These are phyloP conservation scores for Hirschioporus abietinus DNA, from an alignment of 768 basidiomycete species.

Conservation along the genomic window DNA sequence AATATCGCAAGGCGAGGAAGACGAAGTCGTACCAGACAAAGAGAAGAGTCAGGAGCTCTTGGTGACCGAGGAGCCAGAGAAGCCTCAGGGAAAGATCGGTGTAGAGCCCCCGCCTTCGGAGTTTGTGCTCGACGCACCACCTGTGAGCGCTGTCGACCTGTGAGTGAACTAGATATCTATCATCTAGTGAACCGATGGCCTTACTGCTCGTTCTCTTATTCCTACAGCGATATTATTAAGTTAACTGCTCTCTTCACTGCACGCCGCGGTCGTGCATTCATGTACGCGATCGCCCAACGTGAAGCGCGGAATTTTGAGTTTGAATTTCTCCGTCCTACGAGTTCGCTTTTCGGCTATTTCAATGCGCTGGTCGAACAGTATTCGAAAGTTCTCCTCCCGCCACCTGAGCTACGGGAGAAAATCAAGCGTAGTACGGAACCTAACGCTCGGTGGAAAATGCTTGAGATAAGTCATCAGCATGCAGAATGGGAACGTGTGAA, in stretches of 20 bases:
- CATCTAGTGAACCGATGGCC: no score
- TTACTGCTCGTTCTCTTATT: constrained; percentile 4
- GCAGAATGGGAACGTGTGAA: constrained; percentile 88
- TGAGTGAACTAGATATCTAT: constrained; percentile 38
- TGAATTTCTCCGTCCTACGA: constrained; percentile 92
- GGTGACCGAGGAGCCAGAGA: constrained; percentile 14
- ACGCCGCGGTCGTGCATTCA: constrained; percentile 80
- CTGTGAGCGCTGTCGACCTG: constrained; percentile 86
- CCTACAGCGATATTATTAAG: constrained; percentile 84
- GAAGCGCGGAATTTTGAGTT: constrained; percentile 98
- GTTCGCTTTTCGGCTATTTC: constrained; percentile 95
- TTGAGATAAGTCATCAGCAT: constrained; percentile 70
- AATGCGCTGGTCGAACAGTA: constrained; percentile 97
- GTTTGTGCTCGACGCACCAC: constrained; percentile 83
- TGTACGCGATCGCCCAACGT: constrained; percentile 74
- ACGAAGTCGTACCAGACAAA: constrained; percentile 50
- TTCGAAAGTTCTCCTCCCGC: constrained; percentile 82
- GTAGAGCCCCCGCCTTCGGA: constrained; percentile 74
- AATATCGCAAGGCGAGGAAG: constrained; percentile 58
- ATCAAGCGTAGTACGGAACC: constrained; percentile 62
- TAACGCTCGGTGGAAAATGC: constrained; percentile 67
- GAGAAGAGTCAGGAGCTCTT: constrained; percentile 31
- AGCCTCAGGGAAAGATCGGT: constrained; percentile 32
- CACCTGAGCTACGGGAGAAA: constrained; percentile 64
- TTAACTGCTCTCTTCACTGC: constrained; percentile 95